Conservation (phyloP, 495 filamentous ascomycete species). For the Penicillium nucicola region DNA sequence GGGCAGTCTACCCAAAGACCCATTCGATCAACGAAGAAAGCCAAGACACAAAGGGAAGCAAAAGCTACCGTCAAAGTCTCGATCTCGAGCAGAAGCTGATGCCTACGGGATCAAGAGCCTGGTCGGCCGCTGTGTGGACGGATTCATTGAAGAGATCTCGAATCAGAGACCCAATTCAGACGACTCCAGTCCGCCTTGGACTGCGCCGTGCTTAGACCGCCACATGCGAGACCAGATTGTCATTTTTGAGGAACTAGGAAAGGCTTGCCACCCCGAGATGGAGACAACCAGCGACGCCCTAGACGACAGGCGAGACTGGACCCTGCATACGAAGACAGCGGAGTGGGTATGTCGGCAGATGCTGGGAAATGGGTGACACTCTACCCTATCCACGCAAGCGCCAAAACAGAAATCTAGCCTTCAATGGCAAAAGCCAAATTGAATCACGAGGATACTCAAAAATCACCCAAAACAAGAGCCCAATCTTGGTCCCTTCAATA, state of each 20-base stretch:
- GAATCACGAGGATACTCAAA: too few relatives aligned
- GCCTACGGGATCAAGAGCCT: conserved; percentile 21
- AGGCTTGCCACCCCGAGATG: conserved; percentile 9
- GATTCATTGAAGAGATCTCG: conserved; percentile 57
- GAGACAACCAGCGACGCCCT: conserved; percentile 23
- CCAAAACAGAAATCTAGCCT: too few relatives aligned
- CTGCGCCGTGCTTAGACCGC: conserved; percentile 55
- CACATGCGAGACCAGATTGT: conserved; percentile 78
- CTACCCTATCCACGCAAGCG: too few relatives aligned
- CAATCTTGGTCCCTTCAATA: too few relatives aligned
- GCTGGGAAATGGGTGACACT: conserved; percentile 9
- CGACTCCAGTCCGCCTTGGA: neutral
- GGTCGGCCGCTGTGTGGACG: conserved; percentile 49
- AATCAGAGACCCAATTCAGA: neutral
- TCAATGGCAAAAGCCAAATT: too few relatives aligned
- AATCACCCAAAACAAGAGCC: too few relatives aligned
- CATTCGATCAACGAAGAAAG: neutral
- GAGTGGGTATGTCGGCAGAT: conserved; percentile 63
- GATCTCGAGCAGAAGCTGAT: neutral
- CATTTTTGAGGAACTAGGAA: conserved; percentile 71
- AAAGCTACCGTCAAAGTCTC: neutral
- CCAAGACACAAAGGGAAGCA: conserved; percentile 2
- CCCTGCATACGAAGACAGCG: conserved; percentile 68
- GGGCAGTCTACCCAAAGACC: neutral
- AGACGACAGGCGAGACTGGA: conserved; percentile 48